Evolutionary conservation across 495 filamentous ascomycete species (phyloP), one percentile per base, ranked within the genome.

Genomic region (Filosporella fistucella): DNA sequence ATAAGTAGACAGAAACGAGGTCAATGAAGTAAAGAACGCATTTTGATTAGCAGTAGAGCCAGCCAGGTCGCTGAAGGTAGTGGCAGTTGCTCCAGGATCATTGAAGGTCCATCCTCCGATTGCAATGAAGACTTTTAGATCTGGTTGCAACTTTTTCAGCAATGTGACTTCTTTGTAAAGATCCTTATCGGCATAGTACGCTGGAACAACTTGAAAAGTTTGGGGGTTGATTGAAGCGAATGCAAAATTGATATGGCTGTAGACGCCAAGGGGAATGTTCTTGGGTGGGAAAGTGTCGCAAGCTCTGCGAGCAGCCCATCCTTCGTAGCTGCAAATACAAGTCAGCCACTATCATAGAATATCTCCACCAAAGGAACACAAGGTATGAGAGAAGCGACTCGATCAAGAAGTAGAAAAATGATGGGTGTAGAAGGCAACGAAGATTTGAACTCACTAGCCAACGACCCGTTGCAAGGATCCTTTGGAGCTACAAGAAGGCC

Each of bases 1-100:
- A 36, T 71, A 68, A 6, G 43, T 46, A 0, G 20, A 1, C 61
- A 80, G 62, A 38, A 80, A 80, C 0, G n/a, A 26, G 3, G 72
- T 21, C 1, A 78, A 35, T 1, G 62, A 63, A 0, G 39, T 33
- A 20, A 71, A 57, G 48, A 81, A 80, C 2, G n/a, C 48, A 2
- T 52, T 17, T 12, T 68, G 70, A 9, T 62, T 63, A 0, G n/a
- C 41, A 1, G 34, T 8, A 0, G 57, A 60, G 13, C 34, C 42
- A 0, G 51, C 57, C 21, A 71, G 47, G 13, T 66, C 39, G 23
- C 50, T 41, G 33, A 66, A 72, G 4, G 69, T 36, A 1, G 57
- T 50, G 34, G 28, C 28, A 8, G 28, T 30, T 30, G 9, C 20
- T 11, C 14, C 16, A 16, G 34, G 30, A 29, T 24, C 28, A 30